Evolutionary conservation across 1,139 yeast genomes (phyloP), one percentile per base, ranked within the genome.

Genomic region (Sugiyamaella novakii): DNA sequence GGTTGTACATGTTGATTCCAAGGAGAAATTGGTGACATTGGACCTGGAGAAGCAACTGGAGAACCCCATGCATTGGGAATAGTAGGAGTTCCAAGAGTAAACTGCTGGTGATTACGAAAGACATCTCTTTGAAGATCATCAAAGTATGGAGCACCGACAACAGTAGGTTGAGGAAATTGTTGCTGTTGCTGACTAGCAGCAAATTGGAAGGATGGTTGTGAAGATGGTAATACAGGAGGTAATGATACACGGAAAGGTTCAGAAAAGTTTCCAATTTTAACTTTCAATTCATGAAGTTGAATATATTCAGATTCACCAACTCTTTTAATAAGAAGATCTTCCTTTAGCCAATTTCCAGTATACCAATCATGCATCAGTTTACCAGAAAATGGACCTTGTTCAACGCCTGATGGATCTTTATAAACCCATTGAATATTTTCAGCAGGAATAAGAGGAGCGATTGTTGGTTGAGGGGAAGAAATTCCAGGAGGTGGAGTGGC

Each of bases 381-480:
- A 1, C 94, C 89, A 46, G 75, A 74, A 64, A 87, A 87, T 2
- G 96, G 95, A 19, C 96, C 96, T 62, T 86, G 95, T 54, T 81
- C 83, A 47, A 70, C 76, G 1, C 87, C 87, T 40, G 76, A 67
- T 0, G 87, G 82, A 63, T 87, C 96, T 50, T 82, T 70, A 62
- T 87, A 87, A 52, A 69, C 72, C 96, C 96, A 87, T 50, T 75
- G 72, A 58, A 83, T 74, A 46, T 73, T 68, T 18, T 71, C 77
- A 0, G 79, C 75, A 14, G 67, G 55, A 3, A 68, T 44, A 10
- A 62, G 41, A 5, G 55, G 51, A 3, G 33, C 21, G 17, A 10
- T 27, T 8, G 49, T 11, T n/a, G 53, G 56, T 18, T 44, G 48
- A n/a, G 56, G 50, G 8, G 51, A 36, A 8, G 46, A 24, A 21